phyloP scores from a whole-genome alignment of 1,139 yeast species.

The Scheffersomyces quercinus region DNA sequence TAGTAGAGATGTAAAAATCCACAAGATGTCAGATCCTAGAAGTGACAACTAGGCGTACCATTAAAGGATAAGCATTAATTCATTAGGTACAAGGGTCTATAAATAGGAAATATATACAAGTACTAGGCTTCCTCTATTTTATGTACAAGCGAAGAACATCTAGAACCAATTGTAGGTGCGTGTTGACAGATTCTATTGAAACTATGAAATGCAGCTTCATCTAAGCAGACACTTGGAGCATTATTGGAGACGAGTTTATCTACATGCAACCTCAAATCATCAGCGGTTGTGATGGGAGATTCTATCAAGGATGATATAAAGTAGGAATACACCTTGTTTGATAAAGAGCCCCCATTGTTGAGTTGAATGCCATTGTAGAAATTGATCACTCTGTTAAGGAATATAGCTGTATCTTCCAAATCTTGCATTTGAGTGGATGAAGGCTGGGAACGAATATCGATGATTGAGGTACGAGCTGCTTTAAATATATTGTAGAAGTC shows the following conservation, averaged over 20 bases:
- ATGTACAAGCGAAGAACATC: neutral
- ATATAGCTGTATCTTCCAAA: neutral
- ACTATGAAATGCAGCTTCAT: neutral
- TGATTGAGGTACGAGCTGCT: neutral
- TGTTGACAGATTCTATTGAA: neutral
- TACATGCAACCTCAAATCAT: slow-evolving; percentile 2
- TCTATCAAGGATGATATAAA: slow-evolving; percentile 2
- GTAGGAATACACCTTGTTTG: slow-evolving; percentile 4
- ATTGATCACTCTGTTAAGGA: slow-evolving; percentile 1
- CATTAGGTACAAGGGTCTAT: too few species aligned
- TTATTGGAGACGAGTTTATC: neutral
- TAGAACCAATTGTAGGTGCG: neutral
- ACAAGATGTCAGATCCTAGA: slow-evolving; percentile 64
- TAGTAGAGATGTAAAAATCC: slow-evolving; percentile 64
- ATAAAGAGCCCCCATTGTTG: neutral
- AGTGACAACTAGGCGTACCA: slow-evolving; percentile 12
- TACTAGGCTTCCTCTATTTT: neutral
- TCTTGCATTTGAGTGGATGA: neutral
- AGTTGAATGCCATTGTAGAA: slow-evolving; percentile 1
- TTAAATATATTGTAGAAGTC: slow-evolving; percentile 18
- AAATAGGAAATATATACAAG: neutral
- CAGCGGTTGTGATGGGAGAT: slow-evolving; percentile 3
- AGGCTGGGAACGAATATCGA: neutral
- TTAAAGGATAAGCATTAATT: neutral
- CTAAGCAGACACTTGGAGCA: neutral